phyloP scores from a whole-genome alignment of 768 basidiomycete species.

The Lactarius deliciosus region DNA sequence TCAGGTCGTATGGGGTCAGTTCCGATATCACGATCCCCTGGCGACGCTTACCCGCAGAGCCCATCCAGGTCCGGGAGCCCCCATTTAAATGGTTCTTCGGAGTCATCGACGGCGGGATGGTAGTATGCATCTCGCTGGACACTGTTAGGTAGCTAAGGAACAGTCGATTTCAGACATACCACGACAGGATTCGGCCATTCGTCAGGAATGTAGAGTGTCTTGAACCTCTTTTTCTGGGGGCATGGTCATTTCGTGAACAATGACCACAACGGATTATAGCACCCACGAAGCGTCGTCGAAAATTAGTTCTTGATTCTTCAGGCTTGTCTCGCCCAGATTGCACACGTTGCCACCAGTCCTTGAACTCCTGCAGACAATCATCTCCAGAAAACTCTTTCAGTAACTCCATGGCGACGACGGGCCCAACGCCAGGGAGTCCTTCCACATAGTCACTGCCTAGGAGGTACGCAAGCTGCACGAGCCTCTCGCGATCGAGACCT shows the following conservation, averaged over 20 bases:
- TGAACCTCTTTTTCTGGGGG: constrained; percentile 84
- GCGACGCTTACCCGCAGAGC: constrained; percentile 65
- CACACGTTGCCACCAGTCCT: constrained; percentile 92
- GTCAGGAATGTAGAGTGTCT: constrained; percentile 69
- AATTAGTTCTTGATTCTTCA: constrained; percentile 72
- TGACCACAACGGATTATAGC: constrained; percentile 5
- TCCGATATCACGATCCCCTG: constrained; percentile 26
- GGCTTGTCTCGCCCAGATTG: constrained; percentile 83
- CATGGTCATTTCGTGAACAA: constrained; percentile 4
- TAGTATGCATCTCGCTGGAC: constrained; percentile 87
- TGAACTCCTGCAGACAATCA: constrained; percentile 82
- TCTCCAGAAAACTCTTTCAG: constrained; percentile 89
- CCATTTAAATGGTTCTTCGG: constrained; percentile 96
- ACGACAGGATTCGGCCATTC: constrained; percentile 96
- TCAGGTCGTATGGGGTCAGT: constrained; percentile 25
- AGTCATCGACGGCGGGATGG: constrained; percentile 85
- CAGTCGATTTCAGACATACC: constrained; percentile 45
- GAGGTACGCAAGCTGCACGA: constrained; percentile 88
- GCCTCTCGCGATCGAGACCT: constrained; percentile 79
- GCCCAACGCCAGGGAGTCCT: constrained; percentile 88
- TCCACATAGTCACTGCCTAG: constrained; percentile 97
- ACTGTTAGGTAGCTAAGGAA: neutral
- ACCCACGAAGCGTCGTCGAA: constrained; percentile 83
- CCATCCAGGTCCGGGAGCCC: constrained; percentile 95
- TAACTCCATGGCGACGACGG: constrained; percentile 95